Base-by-base conservation (phyloP, 1,284 basidiomycete species). In the Erythrobasidium hasegawianum region DNA sequence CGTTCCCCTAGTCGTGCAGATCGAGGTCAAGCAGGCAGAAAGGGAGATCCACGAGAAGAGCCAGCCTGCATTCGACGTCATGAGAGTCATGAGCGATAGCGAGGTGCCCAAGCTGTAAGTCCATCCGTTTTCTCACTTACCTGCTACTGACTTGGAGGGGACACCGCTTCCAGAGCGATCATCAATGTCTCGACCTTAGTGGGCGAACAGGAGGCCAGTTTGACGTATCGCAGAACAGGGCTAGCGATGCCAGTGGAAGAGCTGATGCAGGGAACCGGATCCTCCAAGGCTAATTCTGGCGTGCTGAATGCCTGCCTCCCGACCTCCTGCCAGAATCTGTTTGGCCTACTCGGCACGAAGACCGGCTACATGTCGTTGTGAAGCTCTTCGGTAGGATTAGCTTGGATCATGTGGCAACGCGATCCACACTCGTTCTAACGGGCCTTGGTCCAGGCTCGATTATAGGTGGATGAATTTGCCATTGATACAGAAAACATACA, bases 1-100 rank as follows among this genome's bases (percentile, higher is more conserved):
- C n/a, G 61, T 64, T 29, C 54, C 61, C 11, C 24, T 54, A 22
- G 56, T 64, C 20, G 8, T 64, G 11, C 55, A 55, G 18, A 18
- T 64, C 14, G 40, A 64, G 29, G 16, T n/a, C 10, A 14, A 29
- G n/a, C 22, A 24, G 2, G 18, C 22, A 3, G 38, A 27, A n/a
- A 62, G 22, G 16, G 50, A 62, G 16, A 26, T 62, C 10, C 18
- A 22, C 2, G 52, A 62, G 38, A 62, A 47, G 43, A 24, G 22
- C 22, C 43, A 43, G 24, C 52, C 53, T 9, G 29, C 61, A 3
- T 64, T 55, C 40, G 38, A 13, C 2, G 40, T 53, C 4, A 27
- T 47, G 52, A 41, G 33, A 57, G 61, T 53, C 20, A 16, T 53
- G 9, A 22, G 50, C 18, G 18, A 24, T 20, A 47, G 40, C 2